phyloP scores from a whole-genome alignment of 495 filamentous ascomycete genomes.

The Bathelium albidoporum region DNA sequence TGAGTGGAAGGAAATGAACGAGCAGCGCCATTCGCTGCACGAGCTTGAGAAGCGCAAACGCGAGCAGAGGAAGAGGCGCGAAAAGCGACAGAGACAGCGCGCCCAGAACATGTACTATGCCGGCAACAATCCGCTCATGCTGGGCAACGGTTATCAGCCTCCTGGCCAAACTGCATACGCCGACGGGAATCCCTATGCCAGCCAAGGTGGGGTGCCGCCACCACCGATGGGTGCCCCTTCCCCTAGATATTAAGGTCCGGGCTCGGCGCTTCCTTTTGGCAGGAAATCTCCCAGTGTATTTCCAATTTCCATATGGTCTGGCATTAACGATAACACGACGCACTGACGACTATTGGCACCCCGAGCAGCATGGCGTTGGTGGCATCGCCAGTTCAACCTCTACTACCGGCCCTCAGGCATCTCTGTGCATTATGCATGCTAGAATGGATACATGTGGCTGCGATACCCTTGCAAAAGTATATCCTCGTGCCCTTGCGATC shows the following conservation, averaged over 20 bases:
- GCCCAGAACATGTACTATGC: conserved; percentile 11
- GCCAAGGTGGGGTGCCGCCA: conserved; percentile 21
- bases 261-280: neutral
- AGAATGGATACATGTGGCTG: neutral
- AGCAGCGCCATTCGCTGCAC: conserved; percentile 45
- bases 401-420: neutral
- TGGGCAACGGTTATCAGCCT: conserved; percentile 15
- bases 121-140: neutral
- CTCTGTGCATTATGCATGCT: neutral
- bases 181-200: conserved; percentile 26
- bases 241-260: conserved; percentile 17
- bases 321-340: neutral
- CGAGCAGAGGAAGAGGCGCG: conserved; percentile 19
- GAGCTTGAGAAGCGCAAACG: conserved; percentile 39
- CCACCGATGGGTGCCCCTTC: conserved; percentile 26
- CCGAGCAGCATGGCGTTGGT: neutral
- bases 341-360: neutral
- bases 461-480: neutral
- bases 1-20: conserved; percentile 60
- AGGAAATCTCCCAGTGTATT: neutral
- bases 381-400: neutral
- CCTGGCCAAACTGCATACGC: conserved; percentile 19
- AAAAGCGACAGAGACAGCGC: conserved; percentile 15
- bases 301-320: neutral
- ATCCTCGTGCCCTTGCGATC: neutral